phyloP scores from a whole-genome alignment of 1,284 basidiomycete genomes.

The Marasmius tenuissimus region DNA sequence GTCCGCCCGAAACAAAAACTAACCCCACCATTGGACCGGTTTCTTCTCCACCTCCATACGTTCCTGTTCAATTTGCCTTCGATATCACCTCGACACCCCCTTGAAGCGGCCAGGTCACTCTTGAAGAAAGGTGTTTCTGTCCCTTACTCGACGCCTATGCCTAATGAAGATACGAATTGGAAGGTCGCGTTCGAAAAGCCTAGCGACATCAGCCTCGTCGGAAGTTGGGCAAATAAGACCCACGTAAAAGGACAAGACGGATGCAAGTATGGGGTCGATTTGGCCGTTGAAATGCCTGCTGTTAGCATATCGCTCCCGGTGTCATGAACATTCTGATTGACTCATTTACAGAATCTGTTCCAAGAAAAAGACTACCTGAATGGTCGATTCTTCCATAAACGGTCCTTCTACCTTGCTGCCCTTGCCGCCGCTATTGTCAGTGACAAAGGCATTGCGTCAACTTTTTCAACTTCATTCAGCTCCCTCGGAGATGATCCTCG shows the following conservation, averaged over 20 bases:
- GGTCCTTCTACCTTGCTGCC: slow-evolving; percentile 86
- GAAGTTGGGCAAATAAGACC: slow-evolving; percentile 74
- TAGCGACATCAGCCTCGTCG: slow-evolving; percentile 66
- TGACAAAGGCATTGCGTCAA: slow-evolving; percentile 37
- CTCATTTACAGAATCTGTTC: slow-evolving; percentile 62
- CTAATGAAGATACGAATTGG: slow-evolving; percentile 75
- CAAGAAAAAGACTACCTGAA: slow-evolving; percentile 96
- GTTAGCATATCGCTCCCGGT: slow-evolving; percentile 42
- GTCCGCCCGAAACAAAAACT: slow-evolving; percentile 68
- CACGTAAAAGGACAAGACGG: slow-evolving; percentile 66
- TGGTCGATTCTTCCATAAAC: slow-evolving; percentile 90
- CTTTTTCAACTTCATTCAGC: slow-evolving; percentile 59
- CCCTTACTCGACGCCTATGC: slow-evolving; percentile 63
- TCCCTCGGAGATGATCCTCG: slow-evolving; percentile 67
- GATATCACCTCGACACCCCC: slow-evolving; percentile 62
- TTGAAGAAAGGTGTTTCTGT: slow-evolving; percentile 54
- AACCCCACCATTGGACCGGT: slow-evolving; percentile 57
- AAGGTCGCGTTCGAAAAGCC: slow-evolving; percentile 73
- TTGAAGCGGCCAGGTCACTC: slow-evolving; percentile 55
- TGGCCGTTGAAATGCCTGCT: slow-evolving; percentile 86
- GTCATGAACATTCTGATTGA: slow-evolving; percentile 5
- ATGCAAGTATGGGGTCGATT: slow-evolving; percentile 71
- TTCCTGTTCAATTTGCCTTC: slow-evolving; percentile 60
- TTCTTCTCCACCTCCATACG: slow-evolving; percentile 62
- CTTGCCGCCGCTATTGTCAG: slow-evolving; percentile 68